Conservation (phyloP, 495 filamentous ascomycete species). For the Jackrogersella multiformis region DNA sequence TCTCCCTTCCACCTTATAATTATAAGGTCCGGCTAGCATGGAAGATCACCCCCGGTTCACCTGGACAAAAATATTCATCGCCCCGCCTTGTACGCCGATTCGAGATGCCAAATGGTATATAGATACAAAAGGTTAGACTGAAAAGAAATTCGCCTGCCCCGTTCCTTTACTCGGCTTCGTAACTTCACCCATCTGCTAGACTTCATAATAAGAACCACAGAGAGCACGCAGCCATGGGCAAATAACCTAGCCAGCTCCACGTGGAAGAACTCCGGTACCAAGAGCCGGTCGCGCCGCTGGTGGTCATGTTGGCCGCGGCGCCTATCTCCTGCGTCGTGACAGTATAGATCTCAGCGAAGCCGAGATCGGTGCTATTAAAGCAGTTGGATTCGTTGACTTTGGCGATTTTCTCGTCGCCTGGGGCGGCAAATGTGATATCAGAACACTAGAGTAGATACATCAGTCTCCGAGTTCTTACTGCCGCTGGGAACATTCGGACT, state of each 20-base stretch:
- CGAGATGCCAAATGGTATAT: slow-evolving; percentile 33
- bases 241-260: slow-evolving; percentile 48
- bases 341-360: slow-evolving; percentile 79
- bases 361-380: slow-evolving; percentile 79
- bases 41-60: background rate
- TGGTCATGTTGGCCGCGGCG: slow-evolving; percentile 44
- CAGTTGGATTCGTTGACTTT: slow-evolving; percentile 82
- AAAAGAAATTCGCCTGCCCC: background rate
- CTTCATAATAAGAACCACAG: slow-evolving; percentile 49
- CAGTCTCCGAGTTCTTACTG: slow-evolving; percentile 14
- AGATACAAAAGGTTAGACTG: slow-evolving; percentile 9
- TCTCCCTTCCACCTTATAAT: background rate
- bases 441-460: slow-evolving; percentile 72
- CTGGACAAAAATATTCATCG: slow-evolving; percentile 3
- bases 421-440: slow-evolving; percentile 81
- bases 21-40: slow-evolving; percentile 6
- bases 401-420: slow-evolving; percentile 67
- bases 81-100: slow-evolving; percentile 23
- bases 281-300: slow-evolving; percentile 32
- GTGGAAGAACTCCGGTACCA: slow-evolving; percentile 28
- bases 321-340: slow-evolving; percentile 54
- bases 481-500: slow-evolving; percentile 46
- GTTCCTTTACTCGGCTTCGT: background rate
- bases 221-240: slow-evolving; percentile 48
- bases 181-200: background rate